phyloP scores from a whole-genome alignment of 2,329 filamentous ascomycete species.

The Sarocladium oryzae region DNA sequence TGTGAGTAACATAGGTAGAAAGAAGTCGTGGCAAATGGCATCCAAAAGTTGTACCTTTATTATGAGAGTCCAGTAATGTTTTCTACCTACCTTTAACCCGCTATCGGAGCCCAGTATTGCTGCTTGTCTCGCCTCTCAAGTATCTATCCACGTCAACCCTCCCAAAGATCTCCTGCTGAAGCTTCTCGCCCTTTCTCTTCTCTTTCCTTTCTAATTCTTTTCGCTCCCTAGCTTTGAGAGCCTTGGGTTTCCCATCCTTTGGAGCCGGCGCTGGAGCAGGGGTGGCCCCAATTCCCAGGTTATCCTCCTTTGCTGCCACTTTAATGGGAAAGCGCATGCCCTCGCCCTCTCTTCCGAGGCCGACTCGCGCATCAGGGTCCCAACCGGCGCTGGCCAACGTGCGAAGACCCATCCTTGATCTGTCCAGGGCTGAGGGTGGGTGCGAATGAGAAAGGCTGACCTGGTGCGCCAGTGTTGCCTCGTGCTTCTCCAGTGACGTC shows the following conservation, averaged over 20 bases:
- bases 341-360: slow-evolving; percentile 63
- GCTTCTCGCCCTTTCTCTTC: slow-evolving; percentile 53
- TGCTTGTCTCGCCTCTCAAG: slow-evolving; percentile 39
- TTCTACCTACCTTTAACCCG: no score
- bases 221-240: slow-evolving; percentile 64
- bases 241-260: slow-evolving; percentile 34
- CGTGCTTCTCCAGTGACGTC: slow-evolving; percentile 37
- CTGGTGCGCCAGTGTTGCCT: slow-evolving; percentile 63
- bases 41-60: no score
- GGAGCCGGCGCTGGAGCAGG: slow-evolving; percentile 32
- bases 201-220: slow-evolving; percentile 56
- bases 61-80: no score
- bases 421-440: slow-evolving; percentile 65
- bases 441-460: slow-evolving; percentile 62
- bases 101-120: slow-evolving; percentile 12
- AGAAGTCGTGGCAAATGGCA: neutral
- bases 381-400: slow-evolving; percentile 64
- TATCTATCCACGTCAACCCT: slow-evolving; percentile 73
- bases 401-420: slow-evolving; percentile 61
- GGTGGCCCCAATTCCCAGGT: slow-evolving; percentile 60
- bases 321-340: slow-evolving; percentile 75
- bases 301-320: slow-evolving; percentile 64
- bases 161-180: slow-evolving; percentile 67
- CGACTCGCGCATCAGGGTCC: slow-evolving; percentile 65
- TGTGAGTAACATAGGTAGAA: neutral